Percentiles rank a stretch among this genome's conserved stretches.
phyloP scores from a whole-genome alignment of 2,329 filamentous ascomycete species.

The Trichoderma sp. region DNA sequence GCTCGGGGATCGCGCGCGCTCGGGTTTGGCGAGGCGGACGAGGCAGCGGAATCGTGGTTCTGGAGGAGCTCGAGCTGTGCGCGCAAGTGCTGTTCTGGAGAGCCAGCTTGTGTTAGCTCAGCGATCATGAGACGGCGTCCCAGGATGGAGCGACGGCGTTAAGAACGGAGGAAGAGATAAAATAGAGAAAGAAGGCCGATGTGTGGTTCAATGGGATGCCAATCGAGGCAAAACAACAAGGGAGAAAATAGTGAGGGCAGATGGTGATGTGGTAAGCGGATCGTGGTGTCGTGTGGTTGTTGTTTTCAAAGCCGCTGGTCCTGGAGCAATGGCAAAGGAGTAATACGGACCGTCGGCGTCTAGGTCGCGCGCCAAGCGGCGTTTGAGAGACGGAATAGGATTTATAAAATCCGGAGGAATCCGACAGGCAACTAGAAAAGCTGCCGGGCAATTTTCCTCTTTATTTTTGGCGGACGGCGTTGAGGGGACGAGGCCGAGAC shows the following conservation, averaged over 20 bases:
- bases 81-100: conserved; percentile 42
- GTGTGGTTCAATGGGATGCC: background rate
- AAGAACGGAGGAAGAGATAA: too few relatives aligned
- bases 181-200: background rate
- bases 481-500: background rate
- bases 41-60: conserved; percentile 38
- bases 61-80: conserved; percentile 46
- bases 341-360: conserved; percentile 14
- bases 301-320: background rate
- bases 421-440: background rate
- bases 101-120: conserved; percentile 13
- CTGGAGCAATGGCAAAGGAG: background rate
- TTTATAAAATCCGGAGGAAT: background rate
- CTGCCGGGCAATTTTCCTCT: background rate
- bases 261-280: background rate
- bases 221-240: background rate
- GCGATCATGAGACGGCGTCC: background rate
- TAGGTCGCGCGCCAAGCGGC: conserved; percentile 5
- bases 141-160: background rate
- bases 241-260: background rate
- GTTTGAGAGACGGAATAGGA: background rate
- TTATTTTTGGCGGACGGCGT: background rate
- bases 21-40: conserved; percentile 31
- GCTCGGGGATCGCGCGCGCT: conserved; percentile 33
- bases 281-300: background rate